Evolutionary conservation across 2,329 filamentous ascomycete genomes (phyloP), one percentile per base, ranked within the genome.

Genomic region (Penicillium sp.): DNA sequence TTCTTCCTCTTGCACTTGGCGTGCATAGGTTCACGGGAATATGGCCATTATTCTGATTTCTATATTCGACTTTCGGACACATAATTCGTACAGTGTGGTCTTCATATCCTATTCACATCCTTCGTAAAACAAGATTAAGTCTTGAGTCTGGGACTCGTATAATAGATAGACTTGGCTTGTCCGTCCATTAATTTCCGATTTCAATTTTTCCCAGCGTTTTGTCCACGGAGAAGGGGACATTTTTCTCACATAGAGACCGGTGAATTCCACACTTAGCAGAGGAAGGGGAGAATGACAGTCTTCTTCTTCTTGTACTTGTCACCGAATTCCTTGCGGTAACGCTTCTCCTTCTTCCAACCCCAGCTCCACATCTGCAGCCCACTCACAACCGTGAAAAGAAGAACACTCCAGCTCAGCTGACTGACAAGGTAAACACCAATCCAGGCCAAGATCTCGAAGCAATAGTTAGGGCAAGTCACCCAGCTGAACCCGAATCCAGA

Each of bases 381-480:
- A 31, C 90, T 90, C 47, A 90, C 80, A 23, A 79, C 70, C 55
- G 89, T 85, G 74, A 97, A 97, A 18, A 95, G 62, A 15, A 85
- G 77, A 0, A 94, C 89, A 46, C 85, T 83, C 78, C 88, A 87
- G 75, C 87, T 92, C 54, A 77, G 57, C 65, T 89, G 86, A 64
- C 85, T 91, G 49, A 93, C 82, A 41, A 95, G 70, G 62, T 88
- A 86, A 50, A 97, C 80, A 24, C 91, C 92, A 28, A 89, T 64
- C 94, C 94, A 99, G 0, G 92, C 85, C 34, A 95, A 72, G 6
- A 89, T 81, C 70, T 99, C 94, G 64, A 95, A 97, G 78, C 95
- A 84, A 79, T 99, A 99, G 78, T 99, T 99, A 39, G 94, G 94
- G 77, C 92, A 95, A 12, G 94, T 99, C 47, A 99, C 93, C 33